Conservation (phyloP, 2,329 filamentous ascomycete genomes). For the Neurospora sp. region DNA sequence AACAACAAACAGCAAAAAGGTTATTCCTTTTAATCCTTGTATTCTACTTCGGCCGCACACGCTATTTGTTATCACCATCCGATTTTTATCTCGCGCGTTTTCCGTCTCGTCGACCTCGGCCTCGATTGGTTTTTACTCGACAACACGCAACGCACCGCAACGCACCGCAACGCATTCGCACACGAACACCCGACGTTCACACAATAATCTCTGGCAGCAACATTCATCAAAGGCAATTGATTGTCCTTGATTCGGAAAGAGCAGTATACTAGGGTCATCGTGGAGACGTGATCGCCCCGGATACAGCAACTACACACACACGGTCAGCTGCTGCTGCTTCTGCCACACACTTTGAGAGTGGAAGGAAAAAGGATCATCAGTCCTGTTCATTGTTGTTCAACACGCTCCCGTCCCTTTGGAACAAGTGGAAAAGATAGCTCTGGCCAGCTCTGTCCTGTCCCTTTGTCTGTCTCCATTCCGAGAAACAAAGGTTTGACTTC, state of each 20-base stretch:
- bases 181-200: neutral
- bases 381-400: neutral
- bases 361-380: neutral
- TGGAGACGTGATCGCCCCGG: neutral
- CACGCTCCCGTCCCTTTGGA: slow-evolving; percentile 2
- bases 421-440: slow-evolving; percentile 5
- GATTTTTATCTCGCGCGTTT: slow-evolving; percentile 9
- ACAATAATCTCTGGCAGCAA: neutral
- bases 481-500: neutral
- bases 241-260: neutral
- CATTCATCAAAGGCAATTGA: neutral
- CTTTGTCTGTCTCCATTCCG: slow-evolving; percentile 2
- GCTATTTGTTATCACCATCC: slow-evolving; percentile 20
- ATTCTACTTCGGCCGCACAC: slow-evolving; percentile 18
- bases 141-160: neutral
- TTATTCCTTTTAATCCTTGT: slow-evolving; percentile 26
- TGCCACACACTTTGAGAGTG: neutral
- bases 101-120: slow-evolving; percentile 11
- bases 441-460: neutral
- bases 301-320: neutral
- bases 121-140: slow-evolving; percentile 4
- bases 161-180: neutral
- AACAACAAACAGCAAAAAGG: neutral
- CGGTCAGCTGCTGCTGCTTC: neutral
- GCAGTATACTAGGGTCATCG: neutral